These are phyloP conservation scores for Wickerhamiella dianesei DNA, from an alignment of 805 yeast genomes.

Conservation along the genomic window DNA sequence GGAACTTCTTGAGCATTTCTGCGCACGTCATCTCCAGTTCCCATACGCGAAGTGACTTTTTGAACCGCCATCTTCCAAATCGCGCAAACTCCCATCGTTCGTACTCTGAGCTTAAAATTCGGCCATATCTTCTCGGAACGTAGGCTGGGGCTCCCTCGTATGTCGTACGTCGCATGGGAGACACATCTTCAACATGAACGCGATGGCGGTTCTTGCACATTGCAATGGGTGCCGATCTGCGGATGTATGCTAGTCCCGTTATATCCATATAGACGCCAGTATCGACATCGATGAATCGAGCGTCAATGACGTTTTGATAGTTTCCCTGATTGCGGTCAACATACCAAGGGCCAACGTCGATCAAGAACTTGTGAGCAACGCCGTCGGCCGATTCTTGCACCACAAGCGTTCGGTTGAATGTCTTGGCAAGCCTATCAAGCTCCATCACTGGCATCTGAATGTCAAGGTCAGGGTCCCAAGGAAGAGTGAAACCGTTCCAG, in stretches of 20 bases:
- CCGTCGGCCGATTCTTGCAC: slow-evolving; percentile 31
- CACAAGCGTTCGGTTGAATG: slow-evolving; percentile 35
- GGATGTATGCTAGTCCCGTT: slow-evolving; percentile 33
- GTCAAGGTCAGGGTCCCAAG: slow-evolving; percentile 40
- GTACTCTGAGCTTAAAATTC: slow-evolving; percentile 30
- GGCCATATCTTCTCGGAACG: slow-evolving; percentile 31
- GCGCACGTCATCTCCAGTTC: slow-evolving; percentile 8
- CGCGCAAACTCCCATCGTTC: not conserved
- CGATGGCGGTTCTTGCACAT: slow-evolving; percentile 43
- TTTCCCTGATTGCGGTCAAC: slow-evolving; percentile 35
- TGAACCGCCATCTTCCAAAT: slow-evolving; percentile 15
- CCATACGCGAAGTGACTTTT: slow-evolving; percentile 12
- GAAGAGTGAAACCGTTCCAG: slow-evolving; percentile 37
- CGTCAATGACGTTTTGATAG: slow-evolving; percentile 38
- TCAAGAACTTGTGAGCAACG: slow-evolving; percentile 32
- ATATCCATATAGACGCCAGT: slow-evolving; percentile 49
- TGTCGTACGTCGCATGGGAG: slow-evolving; percentile 38
- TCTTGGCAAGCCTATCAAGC: slow-evolving; percentile 32
- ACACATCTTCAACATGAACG: slow-evolving; percentile 35
- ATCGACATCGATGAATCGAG: slow-evolving; percentile 46
- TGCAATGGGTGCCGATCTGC: slow-evolving; percentile 10
- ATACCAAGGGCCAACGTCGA: slow-evolving; percentile 39
- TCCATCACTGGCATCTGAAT: slow-evolving; percentile 40
- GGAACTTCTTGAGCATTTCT: slow-evolving; percentile 3
- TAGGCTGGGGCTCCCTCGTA: slow-evolving; percentile 44